Percentiles rank a stretch among this genome's conserved stretches.
Conservation (phyloP, 176 grass and related monocot species). For the Aegilops speltoides region DNA sequence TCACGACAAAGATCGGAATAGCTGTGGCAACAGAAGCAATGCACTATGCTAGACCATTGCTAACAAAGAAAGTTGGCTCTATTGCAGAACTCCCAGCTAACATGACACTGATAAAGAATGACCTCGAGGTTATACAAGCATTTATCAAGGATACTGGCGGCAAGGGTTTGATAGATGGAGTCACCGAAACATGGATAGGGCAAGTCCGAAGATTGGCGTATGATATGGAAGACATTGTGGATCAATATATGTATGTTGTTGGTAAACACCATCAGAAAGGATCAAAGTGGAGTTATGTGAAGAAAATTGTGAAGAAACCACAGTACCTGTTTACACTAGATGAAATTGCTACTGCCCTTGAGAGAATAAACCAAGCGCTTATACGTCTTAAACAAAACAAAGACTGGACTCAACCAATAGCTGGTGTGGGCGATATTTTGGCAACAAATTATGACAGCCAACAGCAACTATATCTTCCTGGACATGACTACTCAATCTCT, state of each 20-base stretch:
- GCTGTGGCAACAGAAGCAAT: neutral
- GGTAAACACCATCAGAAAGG: neutral
- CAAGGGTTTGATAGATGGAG: neutral
- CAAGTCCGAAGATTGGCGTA: no score
- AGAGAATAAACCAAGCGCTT: neutral
- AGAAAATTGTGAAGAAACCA: constrained; percentile 19
- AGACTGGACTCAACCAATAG: neutral
- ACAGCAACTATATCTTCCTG: neutral
- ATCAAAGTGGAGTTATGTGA: neutral
- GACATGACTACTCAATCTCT: neutral
- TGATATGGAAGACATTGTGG: no score
- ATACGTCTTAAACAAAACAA: neutral
- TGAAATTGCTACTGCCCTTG: neutral
- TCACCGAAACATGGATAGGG: neutral
- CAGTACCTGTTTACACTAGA: neutral
- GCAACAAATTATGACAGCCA: neutral
- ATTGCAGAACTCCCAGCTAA: neutral
- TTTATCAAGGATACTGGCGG: neutral
- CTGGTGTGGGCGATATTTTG: neutral
- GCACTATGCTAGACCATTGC: neutral
- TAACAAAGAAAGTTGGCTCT: no score
- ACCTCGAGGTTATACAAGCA: constrained; percentile 34
- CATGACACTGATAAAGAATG: constrained; percentile 22
- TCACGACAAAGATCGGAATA: constrained; percentile 16
- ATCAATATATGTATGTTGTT: neutral